These are phyloP conservation scores for Zelopaecilomyces penicillatus DNA, from an alignment of 2,329 filamentous ascomycete species.

Conservation along the genomic window DNA sequence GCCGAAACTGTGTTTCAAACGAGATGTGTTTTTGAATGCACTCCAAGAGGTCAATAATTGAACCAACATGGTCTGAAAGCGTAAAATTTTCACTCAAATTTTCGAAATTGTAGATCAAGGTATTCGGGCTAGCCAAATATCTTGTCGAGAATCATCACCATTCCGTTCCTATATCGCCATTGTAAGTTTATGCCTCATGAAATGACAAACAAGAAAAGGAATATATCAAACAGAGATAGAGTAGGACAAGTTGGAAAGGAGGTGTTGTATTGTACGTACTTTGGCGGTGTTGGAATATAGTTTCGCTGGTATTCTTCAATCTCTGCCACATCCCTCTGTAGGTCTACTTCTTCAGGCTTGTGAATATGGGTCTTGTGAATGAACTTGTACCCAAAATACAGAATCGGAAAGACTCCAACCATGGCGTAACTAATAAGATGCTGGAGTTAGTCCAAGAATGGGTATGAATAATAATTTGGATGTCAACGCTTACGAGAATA, in stretches of 20 bases:
- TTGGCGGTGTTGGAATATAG: conserved; percentile 46
- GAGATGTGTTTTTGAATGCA: too few relatives aligned
- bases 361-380: conserved; percentile 53
- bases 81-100: too few relatives aligned
- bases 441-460: background rate
- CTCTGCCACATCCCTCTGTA: conserved; percentile 52
- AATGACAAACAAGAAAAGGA: background rate
- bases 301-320: conserved; percentile 60
- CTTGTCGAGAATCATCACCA: conserved; percentile 15
- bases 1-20: too few relatives aligned
- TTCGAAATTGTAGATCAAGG: background rate
- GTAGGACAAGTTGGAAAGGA: background rate
- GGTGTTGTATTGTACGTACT: conserved; percentile 28
- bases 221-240: background rate
- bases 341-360: conserved; percentile 51
- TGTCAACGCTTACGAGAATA: conserved; percentile 51
- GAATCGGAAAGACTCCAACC: conserved; percentile 59
- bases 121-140: conserved; percentile 10
- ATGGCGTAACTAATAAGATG: conserved; percentile 51
- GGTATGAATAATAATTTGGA: background rate
- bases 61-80: too few relatives aligned
- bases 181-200: background rate
- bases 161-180: conserved; percentile 7
- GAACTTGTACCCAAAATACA: conserved; percentile 67
- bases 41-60: too few relatives aligned